Evolutionary conservation across 1,284 basidiomycete genomes (phyloP).

Genomic region (Exobasidium rhododendri): DNA sequence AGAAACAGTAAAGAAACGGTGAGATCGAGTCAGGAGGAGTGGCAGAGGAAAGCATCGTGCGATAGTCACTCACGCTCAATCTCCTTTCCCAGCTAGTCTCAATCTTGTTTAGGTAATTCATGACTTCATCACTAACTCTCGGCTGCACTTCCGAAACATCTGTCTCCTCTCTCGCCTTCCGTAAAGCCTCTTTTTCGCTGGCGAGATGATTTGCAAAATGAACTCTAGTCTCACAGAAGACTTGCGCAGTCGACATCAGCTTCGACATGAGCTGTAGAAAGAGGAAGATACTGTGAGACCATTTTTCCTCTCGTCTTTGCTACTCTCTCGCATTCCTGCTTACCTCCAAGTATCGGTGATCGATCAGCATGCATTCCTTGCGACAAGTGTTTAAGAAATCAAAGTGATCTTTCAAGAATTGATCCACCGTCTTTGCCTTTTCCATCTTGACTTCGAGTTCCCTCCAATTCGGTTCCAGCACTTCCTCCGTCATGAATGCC

Average conservation of each 20-base stretch:
- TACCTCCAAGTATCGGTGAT: conserved; percentile 42
- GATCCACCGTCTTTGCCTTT: conserved; percentile 48
- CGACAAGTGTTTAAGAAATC: conserved; percentile 50
- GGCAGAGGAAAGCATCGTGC: neutral
- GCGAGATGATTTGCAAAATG: conserved; percentile 40
- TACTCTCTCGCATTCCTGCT: conserved; percentile 15
- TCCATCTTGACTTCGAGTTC: conserved; percentile 44
- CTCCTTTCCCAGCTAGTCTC: conserved; percentile 42
- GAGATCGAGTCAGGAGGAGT: neutral
- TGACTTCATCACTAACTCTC: conserved; percentile 15
- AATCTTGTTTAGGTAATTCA: conserved; percentile 29
- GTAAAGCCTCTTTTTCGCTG: conserved; percentile 2
- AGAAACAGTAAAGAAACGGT: conserved; percentile 10
- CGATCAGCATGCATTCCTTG: conserved; percentile 53
- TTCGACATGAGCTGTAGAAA: conserved; percentile 31
- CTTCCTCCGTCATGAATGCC: conserved; percentile 48
- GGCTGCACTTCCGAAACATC: conserved; percentile 11
- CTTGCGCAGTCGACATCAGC: conserved; percentile 37
- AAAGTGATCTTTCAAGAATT: conserved; percentile 53
- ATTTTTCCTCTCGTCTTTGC: neutral
- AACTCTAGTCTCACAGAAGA: conserved; percentile 41
- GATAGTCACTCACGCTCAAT: conserved; percentile 7
- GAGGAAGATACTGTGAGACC: conserved; percentile 5
- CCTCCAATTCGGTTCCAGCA: conserved; percentile 51
- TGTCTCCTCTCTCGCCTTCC: conserved; percentile 11